Evolutionary conservation across 257 asterid genomes (phyloP).

Genomic region (Salvia hispanica): DNA sequence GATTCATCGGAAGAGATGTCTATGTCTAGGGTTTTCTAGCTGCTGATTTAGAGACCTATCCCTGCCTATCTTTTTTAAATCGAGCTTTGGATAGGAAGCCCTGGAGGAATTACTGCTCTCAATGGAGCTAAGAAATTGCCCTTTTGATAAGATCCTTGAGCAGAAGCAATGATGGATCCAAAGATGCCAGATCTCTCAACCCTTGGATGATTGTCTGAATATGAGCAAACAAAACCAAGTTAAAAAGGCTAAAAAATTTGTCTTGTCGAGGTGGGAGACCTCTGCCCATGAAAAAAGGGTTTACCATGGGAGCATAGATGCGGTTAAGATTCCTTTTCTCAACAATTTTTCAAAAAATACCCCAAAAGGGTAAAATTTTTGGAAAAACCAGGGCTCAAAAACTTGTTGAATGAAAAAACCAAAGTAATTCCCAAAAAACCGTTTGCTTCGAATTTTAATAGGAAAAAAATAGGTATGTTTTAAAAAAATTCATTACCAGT

Average conservation of each 20-base stretch:
- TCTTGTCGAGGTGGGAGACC: constrained; percentile 2
- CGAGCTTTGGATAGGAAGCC: constrained; percentile 45
- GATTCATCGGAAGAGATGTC: constrained; percentile 36
- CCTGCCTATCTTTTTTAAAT: constrained; percentile 71
- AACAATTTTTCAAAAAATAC: constrained; percentile 57
- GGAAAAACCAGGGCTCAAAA: no score
- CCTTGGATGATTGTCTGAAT: constrained; percentile 86
- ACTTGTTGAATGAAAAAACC: no score
- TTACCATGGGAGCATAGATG: constrained; percentile 95
- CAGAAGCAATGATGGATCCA: constrained; percentile 61
- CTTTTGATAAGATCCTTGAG: constrained; percentile 56
- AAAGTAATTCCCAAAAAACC: no score
- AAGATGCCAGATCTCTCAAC: constrained; percentile 82
- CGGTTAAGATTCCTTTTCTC: constrained; percentile 95
- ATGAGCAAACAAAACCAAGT: neutral
- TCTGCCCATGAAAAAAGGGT: constrained; percentile 7
- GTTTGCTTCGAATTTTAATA: constrained; percentile 1
- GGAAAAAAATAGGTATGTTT: constrained; percentile 1
- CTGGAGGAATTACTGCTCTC: constrained; percentile 63
- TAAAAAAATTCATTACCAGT: constrained; percentile 56
- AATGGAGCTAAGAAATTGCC: constrained; percentile 69
- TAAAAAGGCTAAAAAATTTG: neutral
- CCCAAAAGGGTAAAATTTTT: no score
- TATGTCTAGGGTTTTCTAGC: constrained; percentile 52
- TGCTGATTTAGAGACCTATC: constrained; percentile 47